phyloP scores from a whole-genome alignment of 2,329 filamentous ascomycete genomes.

The Lasiodiplodia sp. region DNA sequence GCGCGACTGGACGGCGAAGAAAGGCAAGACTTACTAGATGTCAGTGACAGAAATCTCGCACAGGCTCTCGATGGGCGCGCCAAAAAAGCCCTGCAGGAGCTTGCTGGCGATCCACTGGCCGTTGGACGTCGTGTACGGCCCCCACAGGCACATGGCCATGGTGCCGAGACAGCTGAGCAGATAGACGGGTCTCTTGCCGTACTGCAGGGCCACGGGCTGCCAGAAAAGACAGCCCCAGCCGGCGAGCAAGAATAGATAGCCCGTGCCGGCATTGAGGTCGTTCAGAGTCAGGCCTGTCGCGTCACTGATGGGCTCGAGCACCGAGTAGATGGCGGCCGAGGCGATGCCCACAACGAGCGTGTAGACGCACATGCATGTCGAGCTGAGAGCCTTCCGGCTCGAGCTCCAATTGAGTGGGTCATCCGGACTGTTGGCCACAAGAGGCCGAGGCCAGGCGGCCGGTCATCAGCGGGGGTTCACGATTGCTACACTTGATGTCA shows the following conservation, averaged over 20 bases:
- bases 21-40: constrained; percentile 36
- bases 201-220: constrained; percentile 61
- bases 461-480: constrained; percentile 1
- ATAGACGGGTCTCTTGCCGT: constrained; percentile 60
- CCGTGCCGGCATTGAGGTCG: constrained; percentile 58
- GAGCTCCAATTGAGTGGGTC: constrained; percentile 47
- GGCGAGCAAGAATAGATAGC: constrained; percentile 60
- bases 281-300: constrained; percentile 56
- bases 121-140: constrained; percentile 52
- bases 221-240: constrained; percentile 61
- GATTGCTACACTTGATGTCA: not conserved
- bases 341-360: constrained; percentile 59
- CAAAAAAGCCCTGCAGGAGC: constrained; percentile 57
- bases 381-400: constrained; percentile 43
- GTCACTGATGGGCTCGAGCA: constrained; percentile 56
- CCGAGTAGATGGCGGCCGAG: constrained; percentile 58
- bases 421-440: constrained; percentile 34
- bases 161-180: constrained; percentile 52
- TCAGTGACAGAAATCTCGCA: constrained; percentile 57
- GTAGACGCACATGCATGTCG: constrained; percentile 55
- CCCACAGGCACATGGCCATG: constrained; percentile 50
- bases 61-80: constrained; percentile 58
- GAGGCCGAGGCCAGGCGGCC: not conserved
- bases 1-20: not conserved
- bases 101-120: constrained; percentile 58